Percentiles rank a stretch among this genome's conserved stretches.
These are phyloP conservation scores for Aquilaria yunnanensis DNA, from an alignment of 345 rosid genomes.

Conservation along the genomic window DNA sequence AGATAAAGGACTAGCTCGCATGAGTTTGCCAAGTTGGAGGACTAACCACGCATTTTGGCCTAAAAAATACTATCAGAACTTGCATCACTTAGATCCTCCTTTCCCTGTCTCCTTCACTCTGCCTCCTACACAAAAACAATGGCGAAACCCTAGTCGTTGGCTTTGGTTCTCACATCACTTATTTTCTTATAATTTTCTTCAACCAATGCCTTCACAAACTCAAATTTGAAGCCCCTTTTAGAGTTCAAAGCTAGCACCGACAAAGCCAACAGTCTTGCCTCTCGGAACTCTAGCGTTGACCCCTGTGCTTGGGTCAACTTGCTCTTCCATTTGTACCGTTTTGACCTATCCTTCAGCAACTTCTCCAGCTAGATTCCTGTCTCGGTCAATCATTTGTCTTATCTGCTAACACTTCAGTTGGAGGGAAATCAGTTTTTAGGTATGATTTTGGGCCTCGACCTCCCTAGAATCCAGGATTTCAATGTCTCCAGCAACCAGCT, in stretches of 20 bases:
- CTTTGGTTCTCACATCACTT: constrained; percentile 9
- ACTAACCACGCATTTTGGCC: too few species aligned
- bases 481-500: constrained; percentile 64
- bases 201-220: constrained; percentile 25
- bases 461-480: constrained; percentile 65
- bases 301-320: constrained; percentile 49
- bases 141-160: constrained; percentile 27
- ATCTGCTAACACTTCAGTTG: constrained; percentile 70
- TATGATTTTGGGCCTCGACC: constrained; percentile 29
- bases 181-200: constrained; percentile 11
- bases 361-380: constrained; percentile 63
- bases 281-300: constrained; percentile 56
- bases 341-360: constrained; percentile 78
- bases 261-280: constrained; percentile 37
- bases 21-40: too few species aligned
- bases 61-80: too few species aligned
- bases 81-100: neutral
- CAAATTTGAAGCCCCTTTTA: constrained; percentile 45
- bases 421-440: constrained; percentile 63
- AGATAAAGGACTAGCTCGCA: too few species aligned
- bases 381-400: constrained; percentile 41
- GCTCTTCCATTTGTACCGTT: constrained; percentile 57
- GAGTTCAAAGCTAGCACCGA: constrained; percentile 55
- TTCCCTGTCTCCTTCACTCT: constrained; percentile 9
- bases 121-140: constrained; percentile 29